Evolutionary conservation across 2,329 filamentous ascomycete species (phyloP), one percentile per base, ranked within the genome.

Genomic region (Trichoderma gracile): DNA sequence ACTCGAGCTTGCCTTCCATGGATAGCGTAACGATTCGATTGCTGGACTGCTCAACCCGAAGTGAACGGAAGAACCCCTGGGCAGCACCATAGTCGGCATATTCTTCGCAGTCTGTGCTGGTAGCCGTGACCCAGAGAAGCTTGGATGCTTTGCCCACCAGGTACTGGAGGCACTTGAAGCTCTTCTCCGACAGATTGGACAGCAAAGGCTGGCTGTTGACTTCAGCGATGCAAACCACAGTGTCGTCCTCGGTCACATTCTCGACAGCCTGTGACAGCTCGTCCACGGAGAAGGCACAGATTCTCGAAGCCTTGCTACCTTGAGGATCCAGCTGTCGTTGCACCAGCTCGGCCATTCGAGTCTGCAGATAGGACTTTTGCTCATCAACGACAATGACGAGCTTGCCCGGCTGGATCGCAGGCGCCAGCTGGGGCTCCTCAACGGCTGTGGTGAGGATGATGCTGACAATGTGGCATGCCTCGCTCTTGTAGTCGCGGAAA

Each of bases 381-480:
- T 61, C 58, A 33, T 63, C 60, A 5, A 63, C 60, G 19, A 61
- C 21, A 21, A 52, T 42, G 5, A 61, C 23, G 5, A 59, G 43
- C 12, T 38, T 52, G 6, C 47, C 25, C 3, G 17, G 9, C 25
- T 52, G 7, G 43, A 19, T 12, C 6, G 8, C 49, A 33, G 49
- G 49, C 2, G 38, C 46, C 46, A 9, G 8, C 23, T 54, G 12
- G 17, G 58, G 38, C 12, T 62, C 30, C 10, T 63, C 59, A 10
- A 63, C 60, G 7, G 60, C 60, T 1, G 60, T 63, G 1, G 40
- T 15, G n/a, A 63, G 15, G 27, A 63, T 19, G 23, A 63, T 56
- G 19, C 60, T 63, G 14, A 27, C 8, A 42, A 63, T n/a, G 21
- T 63, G 60, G 21, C 50, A 63, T 2, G 19, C 3, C 9, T 63